Evolutionary conservation across 208 protist genomes (phyloP), one percentile per base, ranked within the genome.

Genomic region (Plasmodiophora brassicae): DNA sequence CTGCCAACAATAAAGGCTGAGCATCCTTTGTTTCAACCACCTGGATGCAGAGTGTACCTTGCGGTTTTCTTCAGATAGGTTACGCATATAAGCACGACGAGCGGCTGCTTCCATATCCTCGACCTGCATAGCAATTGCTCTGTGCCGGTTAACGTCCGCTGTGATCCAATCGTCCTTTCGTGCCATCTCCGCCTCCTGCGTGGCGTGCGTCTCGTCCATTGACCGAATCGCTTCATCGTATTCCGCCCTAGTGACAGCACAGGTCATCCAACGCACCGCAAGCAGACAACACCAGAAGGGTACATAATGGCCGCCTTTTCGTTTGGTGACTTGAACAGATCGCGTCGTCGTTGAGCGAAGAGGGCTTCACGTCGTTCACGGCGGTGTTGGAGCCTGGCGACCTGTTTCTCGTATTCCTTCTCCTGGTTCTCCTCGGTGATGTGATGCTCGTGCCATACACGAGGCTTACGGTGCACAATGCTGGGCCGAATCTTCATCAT

Each of bases 401-500:
- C 14, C n/a, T 78, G 14, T 8, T 5, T 8, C n/a, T 78, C 32
- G 65, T 78, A 78, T 38, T 78, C 65, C 65, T 78, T 78, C 14
- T 78, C 65, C 14, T 44, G n/a, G 65, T 78, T 78, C 65, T 78
- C 65, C 5, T 36, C n/a, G 5, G 5, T 5, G 65, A 5, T 8
- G 14, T 32, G 65, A n/a, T n/a, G n/a, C 32, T 78, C 65, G n/a
- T n/a, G 65, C 14, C n/a, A 5, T 32, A 5, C 5, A n/a, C n/a
- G 5, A 32, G n/a, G 14, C 14, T 32, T 5, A n/a, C 65, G 5
- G n/a, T 32, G 5, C 32, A 78, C n/a, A 5, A 78, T 78, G 65
- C n/a, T 78, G 5, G 65, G 14, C n/a, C 65, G 65, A 32, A 78
- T 78, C 65, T 78, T 78, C 65, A 78, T 78, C 65, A 78, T 78